Evolutionary conservation across 768 basidiomycete species (phyloP), one percentile per base, ranked within the genome.

Genomic region (Lactifluus pinguis): DNA sequence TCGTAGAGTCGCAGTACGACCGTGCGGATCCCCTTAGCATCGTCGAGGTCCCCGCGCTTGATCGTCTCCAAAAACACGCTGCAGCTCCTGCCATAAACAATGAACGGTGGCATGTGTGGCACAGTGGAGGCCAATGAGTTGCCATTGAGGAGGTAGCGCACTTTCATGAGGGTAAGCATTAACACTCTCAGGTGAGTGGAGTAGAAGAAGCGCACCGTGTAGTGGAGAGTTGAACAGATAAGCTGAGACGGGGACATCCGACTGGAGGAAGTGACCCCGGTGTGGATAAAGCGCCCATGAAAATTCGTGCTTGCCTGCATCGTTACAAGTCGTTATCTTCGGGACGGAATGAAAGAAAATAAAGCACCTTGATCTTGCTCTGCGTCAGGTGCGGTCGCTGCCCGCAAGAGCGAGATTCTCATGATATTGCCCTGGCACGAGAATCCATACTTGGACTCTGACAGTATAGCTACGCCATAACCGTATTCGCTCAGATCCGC

Each of bases 381-480:
- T 1, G 89, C 86, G 72, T 95, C 92, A 6, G 93, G 93, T 19
- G 88, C 86, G 3, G 95, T 98, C 0, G 94, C 87, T 7, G 89
- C 85, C 17, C 95, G 83, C 17, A 98, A 80, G 8, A 98, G 77
- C 9, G 30, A 62, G 29, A 21, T 58, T 56, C 41, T 48, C 19
- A n/a, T 93, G 74, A 21, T 8, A 32, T 25, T 58, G 3, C 53
- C 50, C 39, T 62, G n/a, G n/a, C n/a, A n/a, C n/a, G 55, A 69
- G 1, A 92, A 94, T 5, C 93, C 95, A 62, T 97, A 98, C 73
- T 98, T 98, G 61, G 91, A 94, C 72, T 98, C 95, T 9, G 94
- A 97, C 6, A 99, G 75, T 56, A 98, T 79, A 0, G 94, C 94
- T 1, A 97, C 89, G 13, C 97, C 97, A 68, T 98, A 98, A 2